These are phyloP conservation scores for Apophysomyces ossiformis DNA, from an alignment of 371 early-diverging fungal genomes.

Conservation along the genomic window DNA sequence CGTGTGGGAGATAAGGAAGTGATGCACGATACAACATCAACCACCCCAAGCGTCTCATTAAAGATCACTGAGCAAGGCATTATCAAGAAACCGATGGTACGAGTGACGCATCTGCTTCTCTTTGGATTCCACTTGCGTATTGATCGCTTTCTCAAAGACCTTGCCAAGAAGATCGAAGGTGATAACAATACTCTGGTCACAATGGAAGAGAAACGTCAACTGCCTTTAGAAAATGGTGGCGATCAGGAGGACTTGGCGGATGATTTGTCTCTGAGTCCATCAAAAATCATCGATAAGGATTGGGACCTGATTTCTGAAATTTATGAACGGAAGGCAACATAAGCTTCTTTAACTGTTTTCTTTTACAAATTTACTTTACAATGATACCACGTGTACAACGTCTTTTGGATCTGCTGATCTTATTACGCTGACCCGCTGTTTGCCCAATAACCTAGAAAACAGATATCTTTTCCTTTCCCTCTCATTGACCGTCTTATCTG, in stretches of 20 bases:
- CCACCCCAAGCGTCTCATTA: constrained; percentile 17
- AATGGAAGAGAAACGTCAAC: background rate
- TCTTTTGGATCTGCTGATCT: constrained; percentile 3
- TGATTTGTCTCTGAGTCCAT: constrained; percentile 16
- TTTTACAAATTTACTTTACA: background rate
- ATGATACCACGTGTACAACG: background rate
- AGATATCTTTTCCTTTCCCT: background rate
- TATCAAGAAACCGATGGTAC: constrained; percentile 45
- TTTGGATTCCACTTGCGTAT: constrained; percentile 49
- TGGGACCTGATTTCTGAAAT: constrained; percentile 51
- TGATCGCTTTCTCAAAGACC: constrained; percentile 48
- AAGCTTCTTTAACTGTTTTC: background rate
- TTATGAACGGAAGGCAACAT: constrained; percentile 31
- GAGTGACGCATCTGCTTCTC: constrained; percentile 38
- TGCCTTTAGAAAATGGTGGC: constrained; percentile 5
- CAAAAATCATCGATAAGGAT: constrained; percentile 29
- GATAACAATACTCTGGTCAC: constrained; percentile 11
- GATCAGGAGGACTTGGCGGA: constrained; percentile 20
- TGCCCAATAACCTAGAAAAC: no score
- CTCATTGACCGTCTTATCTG: background rate
- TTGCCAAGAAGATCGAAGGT: constrained; percentile 30
- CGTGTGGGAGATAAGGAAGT: constrained; percentile 22
- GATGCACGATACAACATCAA: background rate
- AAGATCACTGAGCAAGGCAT: constrained; percentile 53
- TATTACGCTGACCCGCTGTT: background rate